Percentiles rank a stretch among this genome's conserved stretches.
These are phyloP conservation scores for Thinopyrum elongatum DNA, from an alignment of 176 grass and related monocot species.

Conservation along the genomic window DNA sequence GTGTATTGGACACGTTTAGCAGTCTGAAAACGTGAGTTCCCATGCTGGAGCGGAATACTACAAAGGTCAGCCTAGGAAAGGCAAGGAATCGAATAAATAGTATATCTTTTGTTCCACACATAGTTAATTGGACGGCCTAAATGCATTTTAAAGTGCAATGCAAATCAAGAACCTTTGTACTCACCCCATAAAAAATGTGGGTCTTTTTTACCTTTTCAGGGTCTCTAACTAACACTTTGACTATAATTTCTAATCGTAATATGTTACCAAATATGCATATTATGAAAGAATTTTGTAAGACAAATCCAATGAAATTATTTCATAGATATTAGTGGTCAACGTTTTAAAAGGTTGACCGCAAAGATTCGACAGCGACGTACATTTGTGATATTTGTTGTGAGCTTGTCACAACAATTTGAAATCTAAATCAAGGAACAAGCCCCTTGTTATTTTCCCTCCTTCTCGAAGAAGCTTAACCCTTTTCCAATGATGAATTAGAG, in stretches of 20 bases:
- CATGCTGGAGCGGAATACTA: constrained; percentile 29
- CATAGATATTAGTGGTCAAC: not conserved
- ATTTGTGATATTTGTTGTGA: not conserved
- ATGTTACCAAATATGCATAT: not conserved
- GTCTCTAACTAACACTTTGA: not conserved
- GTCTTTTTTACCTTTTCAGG: not conserved
- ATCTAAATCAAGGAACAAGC: not conserved
- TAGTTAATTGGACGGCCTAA: not conserved
- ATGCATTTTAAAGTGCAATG: not conserved
- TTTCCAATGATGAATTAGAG: not conserved
- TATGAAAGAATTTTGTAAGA: too few relatives aligned
- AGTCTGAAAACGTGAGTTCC: constrained; percentile 36
- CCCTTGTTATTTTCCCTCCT: not conserved
- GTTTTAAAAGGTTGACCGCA: not conserved
- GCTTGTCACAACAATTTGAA: not conserved
- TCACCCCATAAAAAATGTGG: not conserved
- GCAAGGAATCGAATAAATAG: not conserved
- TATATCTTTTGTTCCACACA: not conserved
- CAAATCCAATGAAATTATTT: not conserved
- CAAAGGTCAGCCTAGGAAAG: not conserved
- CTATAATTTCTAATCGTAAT: not conserved
- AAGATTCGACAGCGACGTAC: not conserved
- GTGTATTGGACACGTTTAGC: constrained; percentile 51
- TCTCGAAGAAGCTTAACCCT: not conserved
- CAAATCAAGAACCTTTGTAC: not conserved